phyloP scores from a whole-genome alignment of 495 filamentous ascomycete species.

The Durotheca rogersii region DNA sequence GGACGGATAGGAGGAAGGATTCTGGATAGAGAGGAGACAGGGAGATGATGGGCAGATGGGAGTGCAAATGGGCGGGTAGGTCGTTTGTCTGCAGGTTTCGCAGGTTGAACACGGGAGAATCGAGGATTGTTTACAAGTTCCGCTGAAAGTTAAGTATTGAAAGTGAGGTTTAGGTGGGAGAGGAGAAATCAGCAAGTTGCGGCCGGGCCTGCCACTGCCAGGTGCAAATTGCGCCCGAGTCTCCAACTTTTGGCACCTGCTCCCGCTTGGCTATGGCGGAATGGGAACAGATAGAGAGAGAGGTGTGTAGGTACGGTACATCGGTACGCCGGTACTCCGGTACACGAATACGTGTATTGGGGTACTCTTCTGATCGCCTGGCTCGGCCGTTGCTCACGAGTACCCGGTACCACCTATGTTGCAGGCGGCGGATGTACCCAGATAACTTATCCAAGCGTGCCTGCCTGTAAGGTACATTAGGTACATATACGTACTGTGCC shows the following conservation, averaged over 20 bases:
- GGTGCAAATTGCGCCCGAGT: constrained; percentile 29
- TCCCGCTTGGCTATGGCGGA: constrained; percentile 30
- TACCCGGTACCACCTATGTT: constrained; percentile 10
- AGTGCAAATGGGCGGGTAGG: constrained; percentile 23
- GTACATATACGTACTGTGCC: neutral
- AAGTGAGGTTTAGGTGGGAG: constrained; percentile 41
- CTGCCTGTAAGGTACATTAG: neutral
- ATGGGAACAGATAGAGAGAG: too few species aligned
- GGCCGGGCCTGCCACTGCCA: constrained; percentile 30
- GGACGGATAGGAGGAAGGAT: constrained; percentile 17
- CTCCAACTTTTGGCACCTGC: too few species aligned
- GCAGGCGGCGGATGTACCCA: too few species aligned
- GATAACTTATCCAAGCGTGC: too few species aligned
- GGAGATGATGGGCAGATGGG: constrained; percentile 29
- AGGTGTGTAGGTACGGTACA: too few species aligned
- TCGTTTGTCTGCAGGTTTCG: constrained; percentile 28
- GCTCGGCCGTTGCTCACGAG: constrained; percentile 1
- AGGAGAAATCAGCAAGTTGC: constrained; percentile 36
- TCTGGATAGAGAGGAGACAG: constrained; percentile 25
- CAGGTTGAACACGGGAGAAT: constrained; percentile 28
- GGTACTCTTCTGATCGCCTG: constrained; percentile 9
- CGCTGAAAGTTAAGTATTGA: constrained; percentile 32
- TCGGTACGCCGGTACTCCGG: constrained; percentile 8
- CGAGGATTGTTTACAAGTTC: constrained; percentile 39
- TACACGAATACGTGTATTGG: constrained; percentile 11